Percentiles rank a stretch among this genome's conserved stretches.
phyloP scores from a whole-genome alignment of 768 basidiomycete species.

The Tulasnella sp. region DNA sequence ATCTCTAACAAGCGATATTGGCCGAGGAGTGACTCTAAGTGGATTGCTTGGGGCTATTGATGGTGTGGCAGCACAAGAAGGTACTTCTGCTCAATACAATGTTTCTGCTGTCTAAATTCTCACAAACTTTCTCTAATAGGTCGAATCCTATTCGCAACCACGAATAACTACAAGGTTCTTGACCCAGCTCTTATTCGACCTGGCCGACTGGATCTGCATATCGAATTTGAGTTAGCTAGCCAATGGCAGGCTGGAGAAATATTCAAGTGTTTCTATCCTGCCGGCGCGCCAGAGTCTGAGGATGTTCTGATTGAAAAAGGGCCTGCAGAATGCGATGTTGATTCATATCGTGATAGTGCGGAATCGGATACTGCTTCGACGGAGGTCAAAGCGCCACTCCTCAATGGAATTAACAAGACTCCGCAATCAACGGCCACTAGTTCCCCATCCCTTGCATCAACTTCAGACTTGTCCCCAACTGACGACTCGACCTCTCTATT shows the following conservation, averaged over 20 bases:
- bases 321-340: too few species aligned
- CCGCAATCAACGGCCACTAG: not conserved
- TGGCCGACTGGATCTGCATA: conserved; percentile 67
- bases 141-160: conserved; percentile 68
- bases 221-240: conserved; percentile 66
- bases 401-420: not conserved
- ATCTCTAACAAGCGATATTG: not conserved
- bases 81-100: not conserved
- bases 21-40: conserved; percentile 45
- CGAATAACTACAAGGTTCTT: conserved; percentile 55
- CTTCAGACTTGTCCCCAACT: not conserved
- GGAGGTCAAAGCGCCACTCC: too few species aligned
- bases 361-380: too few species aligned
- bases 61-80: conserved; percentile 67
- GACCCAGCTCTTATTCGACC: conserved; percentile 65
- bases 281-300: too few species aligned
- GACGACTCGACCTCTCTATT: not conserved
- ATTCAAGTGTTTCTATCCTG: conserved; percentile 52
- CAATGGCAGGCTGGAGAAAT: conserved; percentile 51
- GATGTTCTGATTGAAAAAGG: too few species aligned
- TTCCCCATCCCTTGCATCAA: not conserved
- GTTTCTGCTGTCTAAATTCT: not conserved
- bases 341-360: too few species aligned
- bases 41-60: conserved; percentile 71
- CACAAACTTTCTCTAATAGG: conserved; percentile 21